A percentile compares a stretch with the other conserved stretches of the same genome.
phyloP scores from a whole-genome alignment of 352 stramenopile species.

The Salisapilia sapeloensis region DNA sequence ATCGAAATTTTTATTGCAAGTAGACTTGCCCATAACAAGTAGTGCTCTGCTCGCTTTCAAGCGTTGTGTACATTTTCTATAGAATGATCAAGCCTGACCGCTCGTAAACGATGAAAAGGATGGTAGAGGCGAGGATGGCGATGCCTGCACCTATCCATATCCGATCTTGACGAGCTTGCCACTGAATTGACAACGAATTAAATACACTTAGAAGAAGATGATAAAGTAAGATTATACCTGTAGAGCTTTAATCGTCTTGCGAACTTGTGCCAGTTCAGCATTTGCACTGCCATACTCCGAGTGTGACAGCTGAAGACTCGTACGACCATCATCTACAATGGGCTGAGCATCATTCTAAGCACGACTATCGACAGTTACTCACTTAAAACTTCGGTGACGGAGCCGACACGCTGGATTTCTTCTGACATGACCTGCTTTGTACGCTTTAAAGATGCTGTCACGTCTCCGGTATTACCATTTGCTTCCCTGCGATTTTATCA shows the following conservation, averaged over 20 bases:
- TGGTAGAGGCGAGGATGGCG: slow-evolving; percentile 31
- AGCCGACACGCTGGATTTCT: slow-evolving; percentile 49
- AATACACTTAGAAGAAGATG: background rate
- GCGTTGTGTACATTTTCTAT: slow-evolving; percentile 6
- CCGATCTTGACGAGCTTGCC: slow-evolving; percentile 55
- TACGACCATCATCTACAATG: slow-evolving; percentile 23
- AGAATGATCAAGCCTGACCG: slow-evolving; percentile 51
- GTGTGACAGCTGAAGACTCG: slow-evolving; percentile 38
- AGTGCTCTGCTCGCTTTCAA: too few species aligned
- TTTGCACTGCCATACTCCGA: slow-evolving; percentile 41
- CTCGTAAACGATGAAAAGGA: slow-evolving; percentile 61
- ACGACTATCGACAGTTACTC: slow-evolving; percentile 1
- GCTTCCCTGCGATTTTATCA: background rate
- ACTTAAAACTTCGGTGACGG: slow-evolving; percentile 41
- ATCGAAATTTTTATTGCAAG: slow-evolving; percentile 15
- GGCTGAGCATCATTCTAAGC: background rate
- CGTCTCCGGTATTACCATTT: slow-evolving; percentile 25
- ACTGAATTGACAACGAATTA: slow-evolving; percentile 11
- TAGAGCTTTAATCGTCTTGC: slow-evolving; percentile 34
- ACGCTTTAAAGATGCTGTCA: slow-evolving; percentile 45
- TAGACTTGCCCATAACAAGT: too few species aligned
- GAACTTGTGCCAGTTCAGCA: slow-evolving; percentile 31
- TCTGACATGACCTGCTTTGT: slow-evolving; percentile 51
- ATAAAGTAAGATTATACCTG: slow-evolving; percentile 6
- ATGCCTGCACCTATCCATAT: slow-evolving; percentile 66